Base-by-base conservation (phyloP, 768 basidiomycete genomes). In the Xerocomus spinulosus region DNA sequence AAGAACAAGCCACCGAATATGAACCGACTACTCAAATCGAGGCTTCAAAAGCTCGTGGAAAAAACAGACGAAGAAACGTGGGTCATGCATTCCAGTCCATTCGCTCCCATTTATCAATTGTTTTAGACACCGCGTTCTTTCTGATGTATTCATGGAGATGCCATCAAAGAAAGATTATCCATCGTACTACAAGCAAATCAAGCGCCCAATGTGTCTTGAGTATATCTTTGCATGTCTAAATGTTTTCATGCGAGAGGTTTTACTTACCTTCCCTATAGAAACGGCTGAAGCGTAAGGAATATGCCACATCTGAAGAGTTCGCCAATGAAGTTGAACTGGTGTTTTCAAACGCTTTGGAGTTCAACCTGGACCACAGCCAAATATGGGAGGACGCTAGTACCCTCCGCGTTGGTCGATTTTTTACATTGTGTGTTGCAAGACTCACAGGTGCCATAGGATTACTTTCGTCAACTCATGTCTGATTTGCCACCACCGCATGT, bases 321-420 rank as follows among this genome's bases (percentile, higher is more conserved):
- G 84, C 85, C 36, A 80, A 79, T 9, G 94, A 97, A 50, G 85
- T 94, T 13, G 90, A 93, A 57, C 77, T 93, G 34, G 86, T 97
- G 21, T 95, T 93, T 68, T 78, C 81, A 7, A 97, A 97, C 62
- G 94, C 92, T 9, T 74, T 90, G 63, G 68, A 77, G 48, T 97
- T 93, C 70, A 97, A 97, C 57, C 82, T 80, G 59, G 92, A 95
- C 24, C 82, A 86, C 59, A 89, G 85, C 23, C 76, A 68, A 46
- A 87, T 92, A 24, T 92, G 87, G 83, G 81, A 87, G 56, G 87
- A 90, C 57, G 88, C 90, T 17, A 61, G 75, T 17, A 65, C 71
- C 3, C 76, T 92, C 21, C 74, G 81, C 57, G 89, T 88, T 63
- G 29, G 76, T 69, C 38, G 24, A 41, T 5, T 39, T 4, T 39